Percentiles rank a stretch among this genome's conserved stretches.
Evolutionary conservation across 768 basidiomycete genomes (phyloP).

Genomic region (Podaxis sp.): DNA sequence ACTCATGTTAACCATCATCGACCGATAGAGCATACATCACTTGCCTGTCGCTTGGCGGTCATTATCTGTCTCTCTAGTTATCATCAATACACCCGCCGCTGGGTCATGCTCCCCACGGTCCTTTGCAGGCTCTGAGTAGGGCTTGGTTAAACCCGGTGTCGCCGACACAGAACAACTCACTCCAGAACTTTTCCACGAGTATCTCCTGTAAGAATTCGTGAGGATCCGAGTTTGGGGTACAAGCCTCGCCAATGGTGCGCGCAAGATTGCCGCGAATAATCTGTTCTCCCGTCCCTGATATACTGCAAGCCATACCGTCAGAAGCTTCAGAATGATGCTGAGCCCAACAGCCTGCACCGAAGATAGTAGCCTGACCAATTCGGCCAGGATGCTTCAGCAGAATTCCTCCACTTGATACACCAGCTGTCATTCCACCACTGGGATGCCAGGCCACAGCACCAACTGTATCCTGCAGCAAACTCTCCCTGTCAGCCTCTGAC

Average conservation of each 20-base stretch:
- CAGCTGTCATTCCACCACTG: constrained; percentile 54
- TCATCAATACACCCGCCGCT: constrained; percentile 61
- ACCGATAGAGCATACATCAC: constrained; percentile 5
- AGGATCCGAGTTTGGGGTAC: constrained; percentile 36
- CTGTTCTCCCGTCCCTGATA: constrained; percentile 79
- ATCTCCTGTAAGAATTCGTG: constrained; percentile 51
- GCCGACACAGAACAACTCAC: constrained; percentile 35
- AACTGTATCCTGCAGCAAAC: constrained; percentile 71
- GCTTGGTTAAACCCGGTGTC: constrained; percentile 9
- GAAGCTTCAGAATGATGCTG: constrained; percentile 27
- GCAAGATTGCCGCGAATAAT: constrained; percentile 62
- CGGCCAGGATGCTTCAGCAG: constrained; percentile 74
- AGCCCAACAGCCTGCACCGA: constrained; percentile 80
- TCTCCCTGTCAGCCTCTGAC: constrained; percentile 23
- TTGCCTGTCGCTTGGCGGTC: constrained; percentile 21
- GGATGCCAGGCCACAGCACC: constrained; percentile 67
- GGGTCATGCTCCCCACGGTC: constrained; percentile 43
- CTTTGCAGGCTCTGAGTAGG: constrained; percentile 32
- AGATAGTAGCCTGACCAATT: constrained; percentile 76
- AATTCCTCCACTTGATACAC: constrained; percentile 83
- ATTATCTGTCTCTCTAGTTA: constrained; percentile 46
- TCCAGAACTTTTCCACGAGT: constrained; percentile 49
- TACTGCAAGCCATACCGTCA: constrained; percentile 61
- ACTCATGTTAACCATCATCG: neutral
- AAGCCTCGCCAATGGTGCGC: constrained; percentile 45